Conservation (phyloP, 2,329 filamentous ascomycete genomes). For the Fusarium annulatum region DNA sequence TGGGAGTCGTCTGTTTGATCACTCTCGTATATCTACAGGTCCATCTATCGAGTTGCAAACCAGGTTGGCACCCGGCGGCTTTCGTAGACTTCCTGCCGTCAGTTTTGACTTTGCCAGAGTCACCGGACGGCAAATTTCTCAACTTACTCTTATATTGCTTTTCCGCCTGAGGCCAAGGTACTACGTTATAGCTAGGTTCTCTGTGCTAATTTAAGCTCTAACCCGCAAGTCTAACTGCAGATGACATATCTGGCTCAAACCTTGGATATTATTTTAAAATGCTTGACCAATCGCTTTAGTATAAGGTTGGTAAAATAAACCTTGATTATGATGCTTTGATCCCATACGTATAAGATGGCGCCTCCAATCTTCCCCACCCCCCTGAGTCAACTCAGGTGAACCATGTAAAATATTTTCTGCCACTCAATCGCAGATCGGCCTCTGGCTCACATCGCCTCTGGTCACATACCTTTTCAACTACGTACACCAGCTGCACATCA, state of each 20-base stretch:
- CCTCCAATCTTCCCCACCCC: no score
- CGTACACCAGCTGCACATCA: rapidly evolving
- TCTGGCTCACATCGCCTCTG: background rate
- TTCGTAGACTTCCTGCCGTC: background rate
- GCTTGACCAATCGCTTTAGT: background rate
- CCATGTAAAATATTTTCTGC: background rate
- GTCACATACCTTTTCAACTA: background rate
- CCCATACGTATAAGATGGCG: background rate
- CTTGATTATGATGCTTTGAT: no score
- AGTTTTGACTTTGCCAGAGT: background rate
- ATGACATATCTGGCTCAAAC: rapidly evolving
- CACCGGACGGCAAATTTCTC: background rate
- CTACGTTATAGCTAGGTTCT: rapidly evolving
- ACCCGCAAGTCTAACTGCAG: background rate
- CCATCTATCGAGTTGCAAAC: background rate
- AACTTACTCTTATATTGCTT: no score
- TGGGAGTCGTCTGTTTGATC: rapidly evolving
- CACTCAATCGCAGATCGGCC: no score
- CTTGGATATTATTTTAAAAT: rapidly evolving
- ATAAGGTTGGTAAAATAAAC: rapidly evolving
- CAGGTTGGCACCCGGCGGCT: rapidly evolving
- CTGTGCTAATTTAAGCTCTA: background rate
- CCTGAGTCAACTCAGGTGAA: background rate
- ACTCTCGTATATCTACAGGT: rapidly evolving
- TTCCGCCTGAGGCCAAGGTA: background rate